Percentiles rank a stretch among this genome's conserved stretches.
These are phyloP conservation scores for Raphanus hybrid DNA, from an alignment of 441 rosid species.

Conservation along the genomic window DNA sequence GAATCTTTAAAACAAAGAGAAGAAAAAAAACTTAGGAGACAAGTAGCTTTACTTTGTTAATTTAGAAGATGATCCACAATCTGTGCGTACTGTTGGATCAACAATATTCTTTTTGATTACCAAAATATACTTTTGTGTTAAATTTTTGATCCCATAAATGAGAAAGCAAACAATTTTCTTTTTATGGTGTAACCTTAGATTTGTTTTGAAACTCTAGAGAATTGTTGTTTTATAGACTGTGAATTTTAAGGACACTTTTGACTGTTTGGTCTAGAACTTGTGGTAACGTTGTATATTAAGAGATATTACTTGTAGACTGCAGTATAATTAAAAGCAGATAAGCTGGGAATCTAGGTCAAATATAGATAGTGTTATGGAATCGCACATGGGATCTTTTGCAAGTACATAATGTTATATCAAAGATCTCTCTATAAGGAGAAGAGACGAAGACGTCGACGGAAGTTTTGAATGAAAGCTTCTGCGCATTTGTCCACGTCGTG, in stretches of 20 bases:
- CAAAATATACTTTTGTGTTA: background rate
- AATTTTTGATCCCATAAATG: background rate
- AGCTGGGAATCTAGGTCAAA: background rate
- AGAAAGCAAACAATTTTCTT: conserved; percentile 9
- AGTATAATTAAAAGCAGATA: background rate
- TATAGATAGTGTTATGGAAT: background rate
- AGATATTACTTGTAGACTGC: background rate
- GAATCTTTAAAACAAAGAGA: background rate
- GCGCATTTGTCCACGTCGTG: conserved; percentile 72
- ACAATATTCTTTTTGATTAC: background rate
- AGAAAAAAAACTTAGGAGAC: background rate
- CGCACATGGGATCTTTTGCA: background rate
- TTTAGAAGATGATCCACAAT: conserved; percentile 7
- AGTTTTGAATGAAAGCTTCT: conserved; percentile 79
- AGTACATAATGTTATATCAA: conserved; percentile 5
- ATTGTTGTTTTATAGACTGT: background rate
- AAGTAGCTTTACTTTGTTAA: background rate
- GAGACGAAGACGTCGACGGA: conserved; percentile 68
- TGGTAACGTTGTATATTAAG: background rate
- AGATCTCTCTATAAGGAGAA: background rate
- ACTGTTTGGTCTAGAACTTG: background rate
- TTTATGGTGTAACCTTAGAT: background rate
- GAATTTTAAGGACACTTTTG: background rate
- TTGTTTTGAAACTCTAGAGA: background rate
- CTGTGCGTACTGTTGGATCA: background rate